Evolutionary conservation across 116 monocot species (phyloP).

Genomic region (Trichopus zeylanicus): DNA sequence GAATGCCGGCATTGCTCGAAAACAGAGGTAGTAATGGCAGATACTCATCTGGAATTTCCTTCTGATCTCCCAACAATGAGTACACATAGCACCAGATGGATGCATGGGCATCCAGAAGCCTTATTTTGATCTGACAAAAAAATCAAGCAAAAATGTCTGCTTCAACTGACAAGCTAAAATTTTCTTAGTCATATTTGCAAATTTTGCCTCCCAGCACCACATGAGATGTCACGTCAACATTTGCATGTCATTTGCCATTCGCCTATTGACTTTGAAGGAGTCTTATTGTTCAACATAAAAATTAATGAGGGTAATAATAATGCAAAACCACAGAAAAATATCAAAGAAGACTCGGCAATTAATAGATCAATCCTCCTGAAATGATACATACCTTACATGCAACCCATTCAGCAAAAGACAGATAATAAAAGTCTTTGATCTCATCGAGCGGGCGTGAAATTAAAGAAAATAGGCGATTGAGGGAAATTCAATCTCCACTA

Average conservation of each 20-base stretch:
- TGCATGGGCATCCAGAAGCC: slow-evolving; percentile 90
- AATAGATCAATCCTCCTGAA: too few relatives aligned
- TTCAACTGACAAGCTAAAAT: too few relatives aligned
- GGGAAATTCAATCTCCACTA: slow-evolving; percentile 72
- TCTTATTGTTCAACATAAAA: too few relatives aligned
- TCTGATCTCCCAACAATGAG: slow-evolving; percentile 34
- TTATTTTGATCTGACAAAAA: slow-evolving; percentile 69
- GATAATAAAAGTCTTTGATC: slow-evolving; percentile 84
- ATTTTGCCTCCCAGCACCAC: too few relatives aligned
- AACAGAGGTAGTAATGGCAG: slow-evolving; percentile 66
- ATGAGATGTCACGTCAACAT: too few relatives aligned
- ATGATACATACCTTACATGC: slow-evolving; percentile 70
- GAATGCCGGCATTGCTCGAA: slow-evolving; percentile 50
- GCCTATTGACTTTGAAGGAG: too few relatives aligned
- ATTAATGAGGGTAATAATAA: too few relatives aligned
- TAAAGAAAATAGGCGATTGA: slow-evolving; percentile 73
- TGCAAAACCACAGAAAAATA: too few relatives aligned
- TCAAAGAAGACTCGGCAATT: too few relatives aligned
- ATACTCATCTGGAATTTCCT: slow-evolving; percentile 60
- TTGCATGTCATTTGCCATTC: too few relatives aligned
- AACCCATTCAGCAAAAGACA: slow-evolving; percentile 98
- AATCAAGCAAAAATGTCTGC: not conserved
- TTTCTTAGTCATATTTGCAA: too few relatives aligned
- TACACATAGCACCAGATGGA: slow-evolving; percentile 83
- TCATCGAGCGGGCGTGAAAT: too few relatives aligned